Base-by-base conservation (phyloP, 2,329 filamentous ascomycete genomes). In the Immersiporthe knoxdaviesiana region DNA sequence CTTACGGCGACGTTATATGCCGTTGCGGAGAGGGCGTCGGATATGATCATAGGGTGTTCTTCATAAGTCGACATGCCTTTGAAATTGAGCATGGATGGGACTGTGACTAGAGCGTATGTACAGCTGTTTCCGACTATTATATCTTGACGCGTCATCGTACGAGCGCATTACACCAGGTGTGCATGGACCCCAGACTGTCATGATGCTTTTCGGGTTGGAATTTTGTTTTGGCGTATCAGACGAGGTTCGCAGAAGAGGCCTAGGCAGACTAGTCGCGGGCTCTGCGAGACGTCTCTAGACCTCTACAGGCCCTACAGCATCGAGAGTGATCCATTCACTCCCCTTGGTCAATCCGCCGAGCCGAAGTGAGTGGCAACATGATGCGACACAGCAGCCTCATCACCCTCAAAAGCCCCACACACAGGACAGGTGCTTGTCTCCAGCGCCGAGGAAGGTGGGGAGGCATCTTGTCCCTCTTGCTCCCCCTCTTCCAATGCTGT, bases 311-410 rank as follows among this genome's bases (percentile, higher is more conserved):
- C n/a, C n/a, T n/a, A 27, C 18, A 5, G 1, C 2, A 21, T 16
- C 4, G 3, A 41, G 14, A 60, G 27, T 11, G 3, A 24, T 14
- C 3, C 4, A 11, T 14, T 39, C 18, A 12, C 27, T 24, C 39
- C n/a, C n/a, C 11, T 16, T 27, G 12, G 18, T 41, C 52, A 68
- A 24, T 14, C 39, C 14, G 24, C 16, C 24, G 73, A 73, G 24
- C 82, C 80, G 66, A 90, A 89, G 75, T 90, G 88, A 3, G 74
- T 77, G 35, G 87, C 86, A 69, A 92, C 88, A 74, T 93, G 91
- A 77, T 90, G 84, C 12, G 87, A 86, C 12, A 93, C 89, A 11
- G 90, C 91, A 0, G 81, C 80, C 74, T 90, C 90, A 72, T 93
- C 90, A 1, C 91, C 91, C 72, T 90, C 84, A 76, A 92, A 93